Base-by-base conservation (phyloP, 2,329 filamentous ascomycete genomes). In the Talaromyces albobiverticillius region DNA sequence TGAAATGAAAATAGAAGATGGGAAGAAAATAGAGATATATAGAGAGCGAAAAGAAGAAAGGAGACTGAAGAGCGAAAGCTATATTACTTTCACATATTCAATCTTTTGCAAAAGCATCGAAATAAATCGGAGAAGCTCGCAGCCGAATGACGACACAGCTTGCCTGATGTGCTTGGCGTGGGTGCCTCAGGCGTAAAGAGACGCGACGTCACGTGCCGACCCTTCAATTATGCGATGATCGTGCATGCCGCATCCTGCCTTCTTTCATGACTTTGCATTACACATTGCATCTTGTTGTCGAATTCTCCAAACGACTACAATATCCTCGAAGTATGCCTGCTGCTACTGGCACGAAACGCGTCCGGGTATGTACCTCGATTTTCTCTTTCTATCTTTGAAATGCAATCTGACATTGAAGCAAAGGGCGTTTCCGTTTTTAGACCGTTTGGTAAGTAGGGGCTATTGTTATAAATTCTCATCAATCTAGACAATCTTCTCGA, bases 261-360 rank as follows among this genome's bases (percentile, higher is more conserved):
- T 38, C 16, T n/a, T 36, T 13, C n/a, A 20, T 20, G 14, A 20
- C n/a, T 8, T 10, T 46, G 16, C 22, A 26, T 14, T 23, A 20
- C 6, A 18, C 8, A n/a, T 6, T 4, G 20, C 38, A 14, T 41
- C 6, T 22, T 45, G 4, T 43, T 42, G 10, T 42, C n/a, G n/a
- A 31, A 6, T 32, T 43, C 11, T n/a, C 11, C 8, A 43, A 45
- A 14, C 10, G 16, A 16, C 43, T 22, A 3, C n/a, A 3, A 47
- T 3, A 22, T 40, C 18, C 7, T 38, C n/a, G 4, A 11, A 46
- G 14, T 26, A 82, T 82, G 80, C 79, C 79, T 52, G 78, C 79
- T 51, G 74, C 79, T 53, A 73, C 76, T 51, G 75, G 76, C 47
- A 79, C 78, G 53, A 83, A 82, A 68, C 79, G 80, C 61, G 77